Conservation (phyloP, 352 stramenopile species). For the Phytopythium litorale region DNA sequence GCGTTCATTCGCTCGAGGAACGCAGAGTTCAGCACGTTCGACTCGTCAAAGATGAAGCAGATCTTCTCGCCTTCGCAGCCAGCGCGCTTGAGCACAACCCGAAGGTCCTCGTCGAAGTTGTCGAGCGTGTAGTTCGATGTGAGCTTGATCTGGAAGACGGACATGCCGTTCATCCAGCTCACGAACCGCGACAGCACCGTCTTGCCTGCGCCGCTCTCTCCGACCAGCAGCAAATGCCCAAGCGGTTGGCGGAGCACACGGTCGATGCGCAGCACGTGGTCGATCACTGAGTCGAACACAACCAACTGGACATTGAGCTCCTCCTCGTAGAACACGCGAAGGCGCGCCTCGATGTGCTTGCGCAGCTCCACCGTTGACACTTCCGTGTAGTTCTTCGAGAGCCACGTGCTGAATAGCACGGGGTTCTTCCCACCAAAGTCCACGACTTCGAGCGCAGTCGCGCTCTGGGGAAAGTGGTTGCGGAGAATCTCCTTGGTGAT, state of each 20-base stretch:
- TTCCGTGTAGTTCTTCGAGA: constrained; percentile 97
- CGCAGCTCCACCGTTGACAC: constrained; percentile 92
- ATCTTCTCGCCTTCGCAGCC: constrained; percentile 99
- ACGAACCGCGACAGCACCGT: constrained; percentile 99
- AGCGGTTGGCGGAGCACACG: constrained; percentile 97
- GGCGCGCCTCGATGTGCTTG: constrained; percentile 94
- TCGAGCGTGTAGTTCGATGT: constrained; percentile 98
- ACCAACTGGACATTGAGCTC: constrained; percentile 99
- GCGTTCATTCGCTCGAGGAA: constrained; percentile 99
- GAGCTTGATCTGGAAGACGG: constrained; percentile 99
- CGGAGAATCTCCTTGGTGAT: constrained; percentile 81
- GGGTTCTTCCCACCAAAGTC: constrained; percentile 85
- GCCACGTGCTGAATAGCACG: constrained; percentile 98
- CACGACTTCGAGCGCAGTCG: constrained; percentile 63
- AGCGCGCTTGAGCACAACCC: constrained; percentile 95
- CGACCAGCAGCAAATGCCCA: constrained; percentile 98
- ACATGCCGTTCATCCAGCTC: constrained; percentile 99
- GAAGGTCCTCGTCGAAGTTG: constrained; percentile 99
- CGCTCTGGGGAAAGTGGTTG: constrained; percentile 81
- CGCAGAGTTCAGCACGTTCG: constrained; percentile 96
- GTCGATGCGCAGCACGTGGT: constrained; percentile 98
- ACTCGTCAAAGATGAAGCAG: constrained; percentile 99
- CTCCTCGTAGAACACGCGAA: constrained; percentile 99
- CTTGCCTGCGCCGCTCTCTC: constrained; percentile 98
- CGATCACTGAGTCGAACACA: constrained; percentile 99